These are phyloP conservation scores for Thelephora terrestris DNA, from an alignment of 1,284 basidiomycete genomes.

Conservation along the genomic window DNA sequence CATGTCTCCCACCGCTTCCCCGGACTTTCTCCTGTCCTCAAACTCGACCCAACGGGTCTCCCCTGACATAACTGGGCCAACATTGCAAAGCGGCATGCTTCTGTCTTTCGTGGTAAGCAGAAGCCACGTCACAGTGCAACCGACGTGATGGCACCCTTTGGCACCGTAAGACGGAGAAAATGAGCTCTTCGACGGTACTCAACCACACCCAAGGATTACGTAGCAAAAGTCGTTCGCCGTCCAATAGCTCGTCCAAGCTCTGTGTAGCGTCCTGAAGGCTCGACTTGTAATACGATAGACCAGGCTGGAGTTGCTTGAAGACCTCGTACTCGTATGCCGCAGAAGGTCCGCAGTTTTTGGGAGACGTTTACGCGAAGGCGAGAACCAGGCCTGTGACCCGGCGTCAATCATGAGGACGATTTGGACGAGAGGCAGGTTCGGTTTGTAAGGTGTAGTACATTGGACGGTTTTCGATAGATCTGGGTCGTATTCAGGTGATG, in stretches of 20 bases:
- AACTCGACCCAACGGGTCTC: too few species aligned
- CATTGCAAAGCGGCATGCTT: too few species aligned
- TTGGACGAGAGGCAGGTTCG: constrained; percentile 58
- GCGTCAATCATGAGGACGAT: constrained; percentile 98
- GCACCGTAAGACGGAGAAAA: too few species aligned
- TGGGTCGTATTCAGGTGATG: constrained; percentile 52
- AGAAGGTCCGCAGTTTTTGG: constrained; percentile 76
- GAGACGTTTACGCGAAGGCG: constrained; percentile 98
- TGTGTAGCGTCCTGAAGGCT: constrained; percentile 62
- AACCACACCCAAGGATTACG: too few species aligned
- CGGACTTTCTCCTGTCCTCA: too few species aligned
- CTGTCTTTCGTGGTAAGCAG: too few species aligned
- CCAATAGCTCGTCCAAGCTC: constrained; percentile 73
- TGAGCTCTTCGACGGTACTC: too few species aligned
- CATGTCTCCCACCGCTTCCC: too few species aligned
- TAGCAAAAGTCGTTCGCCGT: too few species aligned
- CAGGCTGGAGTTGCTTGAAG: constrained; percentile 79
- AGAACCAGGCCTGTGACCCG: constrained; percentile 92
- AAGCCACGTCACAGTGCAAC: too few species aligned
- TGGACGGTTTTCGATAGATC: constrained; percentile 54
- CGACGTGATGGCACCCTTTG: too few species aligned
- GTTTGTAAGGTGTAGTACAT: constrained; percentile 49
- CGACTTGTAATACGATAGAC: constrained; percentile 62
- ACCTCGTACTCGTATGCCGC: constrained; percentile 90
- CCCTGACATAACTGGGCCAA: too few species aligned